phyloP scores from a whole-genome alignment of 768 basidiomycete species.

The Mycena belliarum region DNA sequence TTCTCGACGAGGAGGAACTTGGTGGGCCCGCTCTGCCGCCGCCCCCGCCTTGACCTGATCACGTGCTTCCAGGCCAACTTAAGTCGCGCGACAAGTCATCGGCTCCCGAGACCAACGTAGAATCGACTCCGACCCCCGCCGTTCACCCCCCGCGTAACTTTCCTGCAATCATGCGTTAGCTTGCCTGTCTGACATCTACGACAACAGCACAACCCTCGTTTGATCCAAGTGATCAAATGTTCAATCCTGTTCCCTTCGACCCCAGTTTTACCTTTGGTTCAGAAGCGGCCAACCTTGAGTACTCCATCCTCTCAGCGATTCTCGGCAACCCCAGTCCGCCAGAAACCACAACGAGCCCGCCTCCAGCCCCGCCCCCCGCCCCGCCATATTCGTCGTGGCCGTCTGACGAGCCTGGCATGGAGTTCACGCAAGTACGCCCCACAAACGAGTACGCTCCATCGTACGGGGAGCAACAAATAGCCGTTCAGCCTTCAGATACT shows the following conservation, averaged over 20 bases:
- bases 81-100: slow-evolving; percentile 46
- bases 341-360: slow-evolving; percentile 38
- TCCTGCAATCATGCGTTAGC: neutral
- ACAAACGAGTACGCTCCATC: slow-evolving; percentile 9
- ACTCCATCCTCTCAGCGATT: slow-evolving; percentile 91
- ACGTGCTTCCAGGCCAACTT: slow-evolving; percentile 49
- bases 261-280: slow-evolving; percentile 74
- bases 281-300: slow-evolving; percentile 91
- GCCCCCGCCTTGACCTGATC: slow-evolving; percentile 27
- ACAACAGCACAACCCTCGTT: slow-evolving; percentile 35
- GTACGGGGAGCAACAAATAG: slow-evolving; percentile 33
- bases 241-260: slow-evolving; percentile 57
- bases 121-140: slow-evolving; percentile 24
- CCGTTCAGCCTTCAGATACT: slow-evolving; percentile 37
- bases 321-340: slow-evolving; percentile 74
- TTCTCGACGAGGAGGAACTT: slow-evolving; percentile 91
- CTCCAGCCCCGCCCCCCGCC: slow-evolving; percentile 44
- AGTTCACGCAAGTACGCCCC: slow-evolving; percentile 14
- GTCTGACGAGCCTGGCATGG: slow-evolving; percentile 31
- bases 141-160: slow-evolving; percentile 34
- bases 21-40: slow-evolving; percentile 49
- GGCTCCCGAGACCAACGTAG: slow-evolving; percentile 41
- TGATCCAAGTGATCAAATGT: slow-evolving; percentile 58
- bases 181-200: slow-evolving; percentile 5
- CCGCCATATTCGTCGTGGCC: slow-evolving; percentile 46